A percentile compares a stretch with the other conserved stretches of the same genome.
These are phyloP conservation scores for Kewa caespitosa DNA, from an alignment of 179 eudicot genomes.

Conservation along the genomic window DNA sequence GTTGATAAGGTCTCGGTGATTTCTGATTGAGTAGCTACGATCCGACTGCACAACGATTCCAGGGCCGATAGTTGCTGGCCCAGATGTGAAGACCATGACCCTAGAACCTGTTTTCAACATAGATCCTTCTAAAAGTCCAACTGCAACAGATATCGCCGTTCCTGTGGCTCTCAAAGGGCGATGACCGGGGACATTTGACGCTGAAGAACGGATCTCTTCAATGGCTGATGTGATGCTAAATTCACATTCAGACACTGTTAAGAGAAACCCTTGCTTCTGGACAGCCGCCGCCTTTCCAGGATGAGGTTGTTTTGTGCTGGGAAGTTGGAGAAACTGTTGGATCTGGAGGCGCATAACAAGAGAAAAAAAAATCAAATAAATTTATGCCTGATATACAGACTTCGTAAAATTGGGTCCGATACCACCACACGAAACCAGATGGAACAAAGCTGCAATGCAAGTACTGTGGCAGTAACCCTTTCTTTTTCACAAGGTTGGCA, in stretches of 20 bases:
- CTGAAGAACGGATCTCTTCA: constrained; percentile 71
- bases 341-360: constrained; percentile 46
- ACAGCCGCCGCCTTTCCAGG: constrained; percentile 42
- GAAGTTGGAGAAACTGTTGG: constrained; percentile 65
- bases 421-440: constrained; percentile 3
- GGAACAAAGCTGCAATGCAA: background rate
- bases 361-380: constrained; percentile 10
- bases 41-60: constrained; percentile 75
- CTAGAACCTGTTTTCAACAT: constrained; percentile 60
- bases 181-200: constrained; percentile 42
- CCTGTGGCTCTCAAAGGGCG: constrained; percentile 88
- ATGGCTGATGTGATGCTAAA: constrained; percentile 69
- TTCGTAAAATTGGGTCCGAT: background rate
- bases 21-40: constrained; percentile 65
- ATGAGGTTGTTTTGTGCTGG: constrained; percentile 46
- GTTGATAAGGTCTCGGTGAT: constrained; percentile 67
- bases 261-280: constrained; percentile 71
- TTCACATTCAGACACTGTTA: constrained; percentile 80
- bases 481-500: background rate
- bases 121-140: constrained; percentile 85
- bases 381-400: background rate
- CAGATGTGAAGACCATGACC: constrained; percentile 87
- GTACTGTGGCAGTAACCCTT: background rate
- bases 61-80: constrained; percentile 93
- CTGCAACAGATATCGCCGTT: constrained; percentile 78